Evolutionary conservation across 1,284 basidiomycete species (phyloP).

Genomic region (Ustilago bromivora): DNA sequence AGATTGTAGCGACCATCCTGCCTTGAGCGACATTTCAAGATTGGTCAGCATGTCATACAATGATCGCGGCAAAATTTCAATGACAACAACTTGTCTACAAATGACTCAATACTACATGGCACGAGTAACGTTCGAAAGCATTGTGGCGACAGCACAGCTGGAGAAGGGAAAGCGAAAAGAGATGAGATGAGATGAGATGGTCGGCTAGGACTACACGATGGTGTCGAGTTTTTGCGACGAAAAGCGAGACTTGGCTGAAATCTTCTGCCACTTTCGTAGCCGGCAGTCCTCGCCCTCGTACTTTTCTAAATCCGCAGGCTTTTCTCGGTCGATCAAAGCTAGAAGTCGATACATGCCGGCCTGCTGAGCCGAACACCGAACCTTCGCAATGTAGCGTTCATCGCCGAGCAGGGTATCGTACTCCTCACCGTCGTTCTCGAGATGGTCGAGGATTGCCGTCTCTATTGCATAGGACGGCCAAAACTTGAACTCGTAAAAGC

Average conservation of each 20-base stretch:
- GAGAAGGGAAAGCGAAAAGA: background rate
- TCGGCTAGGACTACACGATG: background rate
- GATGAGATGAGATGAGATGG: background rate
- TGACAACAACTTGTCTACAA: background rate
- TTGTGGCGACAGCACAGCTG: slow-evolving; percentile 6
- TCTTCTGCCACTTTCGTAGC: slow-evolving; percentile 11
- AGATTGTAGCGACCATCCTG: slow-evolving; percentile 85
- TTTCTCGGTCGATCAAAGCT: background rate
- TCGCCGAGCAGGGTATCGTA: background rate
- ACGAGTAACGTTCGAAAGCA: background rate
- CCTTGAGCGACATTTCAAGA: slow-evolving; percentile 25
- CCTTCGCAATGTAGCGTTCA: background rate
- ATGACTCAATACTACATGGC: background rate
- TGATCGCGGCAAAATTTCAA: background rate
- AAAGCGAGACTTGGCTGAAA: slow-evolving; percentile 1
- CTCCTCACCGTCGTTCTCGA: background rate
- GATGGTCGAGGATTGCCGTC: background rate
- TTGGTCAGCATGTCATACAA: slow-evolving; percentile 1
- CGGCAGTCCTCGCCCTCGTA: slow-evolving; percentile 1
- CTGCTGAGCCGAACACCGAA: background rate
- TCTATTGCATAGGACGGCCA: background rate
- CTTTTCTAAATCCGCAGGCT: background rate
- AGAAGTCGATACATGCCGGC: background rate
- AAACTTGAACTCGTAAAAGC: background rate
- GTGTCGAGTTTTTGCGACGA: background rate